phyloP scores from a whole-genome alignment of 1,284 basidiomycete species.

The Boletellus deceptivus region DNA sequence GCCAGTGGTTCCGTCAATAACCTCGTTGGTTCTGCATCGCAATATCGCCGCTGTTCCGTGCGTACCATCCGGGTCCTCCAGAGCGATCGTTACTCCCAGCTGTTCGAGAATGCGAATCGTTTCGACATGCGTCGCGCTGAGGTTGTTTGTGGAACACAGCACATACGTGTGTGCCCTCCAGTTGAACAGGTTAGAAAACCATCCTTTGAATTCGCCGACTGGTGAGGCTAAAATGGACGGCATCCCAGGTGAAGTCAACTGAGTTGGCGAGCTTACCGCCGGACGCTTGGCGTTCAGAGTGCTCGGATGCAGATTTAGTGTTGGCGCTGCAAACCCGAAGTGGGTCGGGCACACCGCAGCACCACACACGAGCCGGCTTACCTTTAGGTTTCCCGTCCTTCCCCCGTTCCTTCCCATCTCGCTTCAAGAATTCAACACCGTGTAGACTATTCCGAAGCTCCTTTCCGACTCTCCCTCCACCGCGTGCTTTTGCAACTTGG shows the following conservation, averaged over 20 bases:
- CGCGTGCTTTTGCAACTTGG: constrained; percentile 41
- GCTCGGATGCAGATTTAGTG: constrained; percentile 35
- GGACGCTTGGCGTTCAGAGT: constrained; percentile 36
- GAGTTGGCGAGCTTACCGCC: constrained; percentile 39
- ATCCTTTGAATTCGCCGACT: constrained; percentile 80
- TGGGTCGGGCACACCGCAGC: background rate
- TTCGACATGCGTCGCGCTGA: constrained; percentile 62
- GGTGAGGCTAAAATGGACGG: constrained; percentile 34
- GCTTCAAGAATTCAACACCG: constrained; percentile 33
- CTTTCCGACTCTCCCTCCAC: constrained; percentile 42
- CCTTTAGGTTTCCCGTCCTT: constrained; percentile 52
- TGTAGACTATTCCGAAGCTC: constrained; percentile 51
- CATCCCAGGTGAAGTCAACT: constrained; percentile 21
- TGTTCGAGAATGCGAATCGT: constrained; percentile 63
- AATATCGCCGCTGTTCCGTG: constrained; percentile 39
- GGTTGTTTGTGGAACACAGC: constrained; percentile 67
- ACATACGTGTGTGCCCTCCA: constrained; percentile 67
- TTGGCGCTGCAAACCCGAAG: constrained; percentile 28
- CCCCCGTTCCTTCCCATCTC: constrained; percentile 46
- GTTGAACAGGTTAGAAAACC: constrained; percentile 79
- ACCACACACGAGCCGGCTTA: constrained; percentile 33
- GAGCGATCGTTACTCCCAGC: constrained; percentile 59
- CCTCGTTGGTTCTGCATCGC: constrained; percentile 67
- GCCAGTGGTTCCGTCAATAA: constrained; percentile 40
- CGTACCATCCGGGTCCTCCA: constrained; percentile 47